A percentile compares a stretch with the other conserved stretches of the same genome.
phyloP scores from a whole-genome alignment of 2,329 filamentous ascomycete genomes.

The Arthrobotrys megalospora region DNA sequence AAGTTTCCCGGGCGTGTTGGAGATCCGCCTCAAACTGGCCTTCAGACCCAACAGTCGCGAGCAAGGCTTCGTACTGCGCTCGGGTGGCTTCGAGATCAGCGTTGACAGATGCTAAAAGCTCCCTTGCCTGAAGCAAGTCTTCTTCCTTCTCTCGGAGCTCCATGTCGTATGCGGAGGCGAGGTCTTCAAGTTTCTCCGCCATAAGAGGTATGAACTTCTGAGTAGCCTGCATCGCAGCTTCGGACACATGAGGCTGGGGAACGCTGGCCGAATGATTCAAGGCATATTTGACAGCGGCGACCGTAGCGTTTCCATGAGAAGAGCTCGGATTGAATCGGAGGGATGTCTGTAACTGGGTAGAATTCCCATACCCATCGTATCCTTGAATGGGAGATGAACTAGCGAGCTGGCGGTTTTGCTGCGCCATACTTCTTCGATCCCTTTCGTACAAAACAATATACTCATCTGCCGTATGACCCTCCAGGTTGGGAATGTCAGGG shows the following conservation, averaged over 20 bases:
- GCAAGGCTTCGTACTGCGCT: slow-evolving; percentile 62
- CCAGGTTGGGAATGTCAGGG: slow-evolving; percentile 84
- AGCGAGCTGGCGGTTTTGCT: slow-evolving; percentile 79
- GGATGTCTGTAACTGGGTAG: slow-evolving; percentile 64
- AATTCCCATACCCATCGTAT: slow-evolving; percentile 69
- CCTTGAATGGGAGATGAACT: slow-evolving; percentile 74
- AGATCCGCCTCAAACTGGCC: slow-evolving; percentile 62
- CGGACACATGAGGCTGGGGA: slow-evolving; percentile 71
- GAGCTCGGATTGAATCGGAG: slow-evolving; percentile 47
- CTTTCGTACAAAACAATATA: slow-evolving; percentile 83
- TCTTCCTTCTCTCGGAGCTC: slow-evolving; percentile 82
- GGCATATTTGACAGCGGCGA: slow-evolving; percentile 64
- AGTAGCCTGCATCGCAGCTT: slow-evolving; percentile 79
- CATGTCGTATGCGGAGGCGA: slow-evolving; percentile 80
- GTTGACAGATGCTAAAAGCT: slow-evolving; percentile 77
- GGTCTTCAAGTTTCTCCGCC: slow-evolving; percentile 79
- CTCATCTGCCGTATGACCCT: slow-evolving; percentile 86
- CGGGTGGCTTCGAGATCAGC: slow-evolving; percentile 70
- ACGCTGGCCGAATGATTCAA: slow-evolving; percentile 62
- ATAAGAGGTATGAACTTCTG: slow-evolving; percentile 79
- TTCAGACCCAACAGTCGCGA: slow-evolving; percentile 63
- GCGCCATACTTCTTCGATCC: slow-evolving; percentile 75
- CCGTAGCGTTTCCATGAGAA: slow-evolving; percentile 62
- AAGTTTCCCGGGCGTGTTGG: slow-evolving; percentile 45
- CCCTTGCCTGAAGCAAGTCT: slow-evolving; percentile 77